phyloP scores from a whole-genome alignment of 2,329 filamentous ascomycete species.

The Nemania sp. region DNA sequence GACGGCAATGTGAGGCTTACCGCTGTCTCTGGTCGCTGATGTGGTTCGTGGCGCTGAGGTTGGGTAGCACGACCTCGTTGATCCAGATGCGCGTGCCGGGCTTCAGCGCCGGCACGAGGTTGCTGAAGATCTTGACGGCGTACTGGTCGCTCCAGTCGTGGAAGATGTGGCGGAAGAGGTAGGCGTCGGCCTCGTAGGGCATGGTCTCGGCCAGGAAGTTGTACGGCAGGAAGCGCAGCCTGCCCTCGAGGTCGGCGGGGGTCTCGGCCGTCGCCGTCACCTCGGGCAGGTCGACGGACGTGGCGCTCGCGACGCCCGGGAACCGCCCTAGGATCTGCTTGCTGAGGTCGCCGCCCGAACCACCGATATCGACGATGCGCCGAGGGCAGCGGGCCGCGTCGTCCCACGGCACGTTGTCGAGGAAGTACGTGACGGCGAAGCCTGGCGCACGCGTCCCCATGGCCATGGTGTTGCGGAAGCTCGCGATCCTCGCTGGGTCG shows the following conservation, averaged over 20 bases:
- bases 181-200: constrained; percentile 31
- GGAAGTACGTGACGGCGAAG: constrained; percentile 30
- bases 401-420: constrained; percentile 35
- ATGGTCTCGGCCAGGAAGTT: constrained; percentile 34
- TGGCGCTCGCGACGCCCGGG: constrained; percentile 27
- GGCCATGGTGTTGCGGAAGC: constrained; percentile 36
- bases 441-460: constrained; percentile 29
- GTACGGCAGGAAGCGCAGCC: constrained; percentile 31
- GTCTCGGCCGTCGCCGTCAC: constrained; percentile 31
- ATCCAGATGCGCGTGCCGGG: constrained; percentile 34
- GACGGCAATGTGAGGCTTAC: constrained; percentile 1
- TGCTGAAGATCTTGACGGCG: constrained; percentile 38
- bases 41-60: constrained; percentile 21
- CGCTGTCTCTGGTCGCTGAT: constrained; percentile 19
- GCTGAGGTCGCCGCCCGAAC: constrained; percentile 34
- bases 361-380: constrained; percentile 36
- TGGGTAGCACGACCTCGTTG: constrained; percentile 33
- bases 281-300: constrained; percentile 34
- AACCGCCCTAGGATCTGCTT: constrained; percentile 29
- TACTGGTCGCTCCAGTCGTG: constrained; percentile 45
- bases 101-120: constrained; percentile 39
- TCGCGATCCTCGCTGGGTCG: constrained; percentile 31
- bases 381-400: constrained; percentile 28
- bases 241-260: constrained; percentile 29
- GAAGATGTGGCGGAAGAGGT: constrained; percentile 41